A percentile compares a stretch with the other conserved stretches of the same genome.
Conservation (phyloP, 106 monocot genomes). For the Xerophyta viscosa region DNA sequence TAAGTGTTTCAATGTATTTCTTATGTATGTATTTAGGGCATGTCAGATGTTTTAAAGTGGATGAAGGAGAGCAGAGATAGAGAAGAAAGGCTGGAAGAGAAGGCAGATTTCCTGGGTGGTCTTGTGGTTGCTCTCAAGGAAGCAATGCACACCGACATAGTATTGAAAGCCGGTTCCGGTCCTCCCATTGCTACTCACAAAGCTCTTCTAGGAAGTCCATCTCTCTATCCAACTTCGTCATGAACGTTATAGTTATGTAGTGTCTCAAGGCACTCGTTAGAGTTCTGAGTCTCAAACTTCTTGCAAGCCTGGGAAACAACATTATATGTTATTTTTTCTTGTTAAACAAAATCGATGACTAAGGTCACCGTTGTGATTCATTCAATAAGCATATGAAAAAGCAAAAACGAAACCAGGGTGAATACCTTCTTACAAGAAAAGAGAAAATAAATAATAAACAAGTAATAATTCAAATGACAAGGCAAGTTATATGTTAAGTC, state of each 20-base stretch:
- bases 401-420: no score
- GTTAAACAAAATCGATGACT: no score
- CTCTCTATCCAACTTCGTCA: not conserved
- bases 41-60: conserved; percentile 39
- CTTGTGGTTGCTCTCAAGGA: conserved; percentile 46
- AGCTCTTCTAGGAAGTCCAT: conserved; percentile 51
- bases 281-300: no score
- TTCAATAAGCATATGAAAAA: no score
- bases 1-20: no score
- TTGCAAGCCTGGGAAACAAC: no score
- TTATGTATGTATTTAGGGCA: conserved; percentile 42
- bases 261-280: not conserved
- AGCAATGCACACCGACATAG: conserved; percentile 65
- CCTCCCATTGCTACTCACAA: conserved; percentile 69
- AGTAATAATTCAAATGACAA: no score
- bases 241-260: not conserved
- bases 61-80: conserved; percentile 42
- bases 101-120: conserved; percentile 30
- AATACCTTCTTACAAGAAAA: no score
- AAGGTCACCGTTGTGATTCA: no score
- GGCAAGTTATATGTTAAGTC: no score
- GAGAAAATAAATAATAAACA: no score
- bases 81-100: conserved; percentile 33
- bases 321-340: no score
- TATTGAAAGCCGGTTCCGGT: conserved; percentile 39